phyloP scores from a whole-genome alignment of 805 yeast genomes.

The Metschnikowia lunata region DNA sequence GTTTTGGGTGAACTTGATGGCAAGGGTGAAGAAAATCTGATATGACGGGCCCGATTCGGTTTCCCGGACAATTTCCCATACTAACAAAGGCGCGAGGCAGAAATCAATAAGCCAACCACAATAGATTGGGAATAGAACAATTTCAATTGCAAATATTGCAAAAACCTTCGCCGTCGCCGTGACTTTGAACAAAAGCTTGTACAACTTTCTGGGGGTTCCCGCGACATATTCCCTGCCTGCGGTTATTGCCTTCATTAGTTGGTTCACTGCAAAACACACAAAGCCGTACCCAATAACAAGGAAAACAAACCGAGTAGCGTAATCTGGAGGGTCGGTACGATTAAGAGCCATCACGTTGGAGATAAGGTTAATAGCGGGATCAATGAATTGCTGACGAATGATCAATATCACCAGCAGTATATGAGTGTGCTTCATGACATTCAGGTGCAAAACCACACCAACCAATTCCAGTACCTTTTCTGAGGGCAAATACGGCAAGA shows the following conservation, averaged over 20 bases:
- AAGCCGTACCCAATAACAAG: slow-evolving; percentile 32
- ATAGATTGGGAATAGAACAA: slow-evolving; percentile 77
- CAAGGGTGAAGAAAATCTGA: slow-evolving; percentile 22
- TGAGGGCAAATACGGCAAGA: neutral
- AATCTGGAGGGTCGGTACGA: slow-evolving; percentile 24
- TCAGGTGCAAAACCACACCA: neutral
- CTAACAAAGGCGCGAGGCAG: slow-evolving; percentile 57
- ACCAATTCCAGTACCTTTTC: neutral
- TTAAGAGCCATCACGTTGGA: slow-evolving; percentile 2
- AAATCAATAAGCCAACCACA: slow-evolving; percentile 79
- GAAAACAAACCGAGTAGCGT: slow-evolving; percentile 35
- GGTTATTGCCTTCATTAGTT: slow-evolving; percentile 26
- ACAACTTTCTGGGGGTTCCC: slow-evolving; percentile 49
- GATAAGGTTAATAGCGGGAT: slow-evolving; percentile 1
- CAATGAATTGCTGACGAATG: slow-evolving; percentile 1
- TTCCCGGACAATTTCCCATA: neutral
- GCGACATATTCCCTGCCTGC: slow-evolving; percentile 41
- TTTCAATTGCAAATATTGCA: slow-evolving; percentile 68
- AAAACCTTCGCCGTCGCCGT: slow-evolving; percentile 70
- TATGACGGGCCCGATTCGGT: slow-evolving; percentile 11
- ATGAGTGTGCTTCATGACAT: neutral
- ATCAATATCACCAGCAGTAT: neutral
- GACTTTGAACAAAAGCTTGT: slow-evolving; percentile 50
- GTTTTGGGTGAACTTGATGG: slow-evolving; percentile 15
- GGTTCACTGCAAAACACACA: slow-evolving; percentile 22